Evolutionary conservation across 495 filamentous ascomycete species (phyloP), one percentile per base, ranked within the genome.

Genomic region (Usnea hakonensis): DNA sequence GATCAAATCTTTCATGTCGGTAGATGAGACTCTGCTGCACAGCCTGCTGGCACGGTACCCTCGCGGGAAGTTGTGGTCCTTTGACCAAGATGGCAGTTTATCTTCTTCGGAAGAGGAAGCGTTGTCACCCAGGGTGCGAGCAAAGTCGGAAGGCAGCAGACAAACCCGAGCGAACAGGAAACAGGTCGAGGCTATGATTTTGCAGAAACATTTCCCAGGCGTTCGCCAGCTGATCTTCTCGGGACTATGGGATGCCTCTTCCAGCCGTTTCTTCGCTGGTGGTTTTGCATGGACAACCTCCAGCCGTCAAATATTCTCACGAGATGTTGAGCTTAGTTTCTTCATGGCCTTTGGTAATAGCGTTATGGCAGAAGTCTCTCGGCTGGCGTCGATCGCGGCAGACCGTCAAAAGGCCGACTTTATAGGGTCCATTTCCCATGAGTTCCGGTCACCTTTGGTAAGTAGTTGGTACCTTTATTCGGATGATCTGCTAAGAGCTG

Each of bases 391-490:
- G 6, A 69, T 75, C 52, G 69, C 72, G 1, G 74, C 74, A 13
- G 75, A 77, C 46, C 69, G 69, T 3, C 74, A 75, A 56, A 91
- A 91, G 68, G 78, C 81, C 1, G 86, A 87, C 58, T 87, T 90
- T 64, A 87, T 91, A 48, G 85, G 83, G 0, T 86, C 81, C 14
- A 86, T 91, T 10, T 87, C 84, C 13, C 90, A 95, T 68, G 90
- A 95, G 68, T 76, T 94, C 19, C 81, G 90, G 7, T 88, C 83
- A 21, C 90, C 90, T 2, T 73, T 95, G 9, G 88, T 91, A 65
- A 89, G 59, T 61, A 28, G n/a, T 17, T 33, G 2, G 17, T 53
- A 36, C 19, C 38, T 36, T 26, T 2, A 2, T 40, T 26, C 26
- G 2, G 48, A 28, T 11, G 32, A 11, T 16, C 28, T 2, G 13